Evolutionary conservation across 371 early-diverging fungal genomes (phyloP), one percentile per base, ranked within the genome.

Genomic region (Mucor plumbeus): DNA sequence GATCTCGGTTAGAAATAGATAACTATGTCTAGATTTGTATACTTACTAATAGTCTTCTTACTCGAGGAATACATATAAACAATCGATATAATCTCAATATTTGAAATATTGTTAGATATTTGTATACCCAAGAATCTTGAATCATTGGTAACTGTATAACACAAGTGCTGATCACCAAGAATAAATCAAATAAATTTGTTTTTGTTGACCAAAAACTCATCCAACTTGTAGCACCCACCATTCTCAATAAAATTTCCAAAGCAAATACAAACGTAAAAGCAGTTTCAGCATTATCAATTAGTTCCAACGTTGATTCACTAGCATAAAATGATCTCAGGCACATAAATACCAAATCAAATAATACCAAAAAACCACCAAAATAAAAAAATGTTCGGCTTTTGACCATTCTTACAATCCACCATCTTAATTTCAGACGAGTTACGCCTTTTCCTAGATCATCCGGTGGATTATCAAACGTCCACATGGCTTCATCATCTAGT

Each of bases 81-180:
- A 87, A 65, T 11, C 88, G 85, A 63, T 87, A 87, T 1, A 74
- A 21, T 21, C 88, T 66, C 26, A 84, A 38, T 11, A 84, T 78
- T 53, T 86, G 88, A 59, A 87, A 87, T 6, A 81, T 70, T 0
- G 88, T 87, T 21, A 87, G 67, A 58, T 87, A 87, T 50, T 80
- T 84, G 70, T 79, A 87, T 35, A 72, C 73, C 11, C 70, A 64
- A 33, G 82, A 81, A 26, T 79, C 75, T 56, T 82, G 83, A 34
- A 87, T 85, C 64, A 73, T 72, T 0, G 88, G 88, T 15, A 87
- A 41, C 58, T 85, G 86, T 17, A 87, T 78, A 7, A 87, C 74
- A 17, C 83, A 79, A 1, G 88, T 86, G 15, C 68, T 64, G 40
- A 87, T 76, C 1, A 84, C 88, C 21, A 87, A 44, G 31, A 85